Percentiles rank a stretch among this genome's conserved stretches.
These are phyloP conservation scores for Suhomyces kilbournensis DNA, from an alignment of 805 yeast species.

Conservation along the genomic window DNA sequence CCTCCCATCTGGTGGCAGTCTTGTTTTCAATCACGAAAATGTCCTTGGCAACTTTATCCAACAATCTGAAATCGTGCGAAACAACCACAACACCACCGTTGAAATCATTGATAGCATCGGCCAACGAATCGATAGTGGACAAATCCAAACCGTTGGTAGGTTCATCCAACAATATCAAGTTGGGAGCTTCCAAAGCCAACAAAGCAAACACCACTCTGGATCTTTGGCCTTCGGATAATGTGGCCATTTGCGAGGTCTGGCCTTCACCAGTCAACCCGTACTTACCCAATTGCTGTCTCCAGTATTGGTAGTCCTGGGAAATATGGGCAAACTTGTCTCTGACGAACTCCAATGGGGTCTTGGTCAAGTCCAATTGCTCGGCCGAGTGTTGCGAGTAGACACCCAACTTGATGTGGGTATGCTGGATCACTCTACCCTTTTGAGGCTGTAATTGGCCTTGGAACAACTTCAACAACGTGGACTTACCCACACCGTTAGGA, in stretches of 20 bases:
- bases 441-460: slow-evolving; percentile 91
- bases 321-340: slow-evolving; percentile 87
- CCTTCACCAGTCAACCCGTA: slow-evolving; percentile 98
- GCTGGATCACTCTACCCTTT: slow-evolving; percentile 93
- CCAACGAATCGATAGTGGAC: slow-evolving; percentile 96
- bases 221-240: slow-evolving; percentile 98
- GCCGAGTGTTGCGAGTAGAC: slow-evolving; percentile 99
- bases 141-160: slow-evolving; percentile 99
- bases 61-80: slow-evolving; percentile 96
- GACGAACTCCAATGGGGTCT: slow-evolving; percentile 93
- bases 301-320: slow-evolving; percentile 97
- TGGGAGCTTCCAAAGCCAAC: slow-evolving; percentile 92
- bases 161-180: slow-evolving; percentile 93
- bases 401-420: slow-evolving; percentile 96
- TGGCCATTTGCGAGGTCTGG: slow-evolving; percentile 98
- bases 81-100: slow-evolving; percentile 98
- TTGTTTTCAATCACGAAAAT: slow-evolving; percentile 94
- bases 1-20: slow-evolving; percentile 96
- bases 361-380: slow-evolving; percentile 94
- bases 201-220: slow-evolving; percentile 97
- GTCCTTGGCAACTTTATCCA: slow-evolving; percentile 96
- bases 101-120: slow-evolving; percentile 90
- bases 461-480: slow-evolving; percentile 92
- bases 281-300: slow-evolving; percentile 97
- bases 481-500: slow-evolving; percentile 99